These are phyloP conservation scores for Helotiales sp. DNA, from an alignment of 2,329 filamentous ascomycete species.

Conservation along the genomic window DNA sequence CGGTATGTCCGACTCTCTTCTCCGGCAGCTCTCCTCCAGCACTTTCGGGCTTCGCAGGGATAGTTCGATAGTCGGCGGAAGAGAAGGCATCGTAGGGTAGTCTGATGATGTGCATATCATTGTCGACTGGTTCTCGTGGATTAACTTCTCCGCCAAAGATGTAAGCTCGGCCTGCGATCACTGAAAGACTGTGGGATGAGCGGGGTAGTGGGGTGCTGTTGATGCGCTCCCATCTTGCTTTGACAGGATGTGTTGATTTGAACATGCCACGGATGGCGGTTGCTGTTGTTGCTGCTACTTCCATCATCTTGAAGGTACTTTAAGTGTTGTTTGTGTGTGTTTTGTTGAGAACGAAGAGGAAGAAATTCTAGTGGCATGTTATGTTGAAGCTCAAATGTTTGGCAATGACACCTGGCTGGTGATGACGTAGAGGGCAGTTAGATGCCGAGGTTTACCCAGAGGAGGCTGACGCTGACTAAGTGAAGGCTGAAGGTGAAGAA, in stretches of 20 bases:
- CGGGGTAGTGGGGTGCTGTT: slow-evolving; percentile 62
- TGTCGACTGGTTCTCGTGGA: slow-evolving; percentile 71
- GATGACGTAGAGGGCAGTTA: too few relatives aligned
- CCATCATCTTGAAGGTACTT: slow-evolving; percentile 37
- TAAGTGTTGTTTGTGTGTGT: background rate
- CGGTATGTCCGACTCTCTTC: slow-evolving; percentile 75
- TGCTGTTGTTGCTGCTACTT: slow-evolving; percentile 33
- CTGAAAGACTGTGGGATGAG: slow-evolving; percentile 74
- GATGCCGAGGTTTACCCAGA: background rate
- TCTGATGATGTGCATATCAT: slow-evolving; percentile 70
- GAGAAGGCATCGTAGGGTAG: slow-evolving; percentile 62
- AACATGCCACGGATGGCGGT: slow-evolving; percentile 36
- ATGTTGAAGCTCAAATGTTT: background rate
- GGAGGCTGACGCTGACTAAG: slow-evolving; percentile 9
- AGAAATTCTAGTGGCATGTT: background rate
- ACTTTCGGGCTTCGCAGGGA: slow-evolving; percentile 54
- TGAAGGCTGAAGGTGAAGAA: background rate
- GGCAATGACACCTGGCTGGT: too few relatives aligned
- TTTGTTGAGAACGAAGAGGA: too few relatives aligned
- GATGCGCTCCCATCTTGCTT: slow-evolving; percentile 66
- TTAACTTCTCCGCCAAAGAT: slow-evolving; percentile 79
- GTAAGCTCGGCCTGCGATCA: slow-evolving; percentile 62
- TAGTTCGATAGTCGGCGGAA: slow-evolving; percentile 61
- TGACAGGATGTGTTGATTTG: slow-evolving; percentile 45
- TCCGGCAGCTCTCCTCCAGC: slow-evolving; percentile 58